Percentiles rank a stretch among this genome's conserved stretches.
Evolutionary conservation across 1,284 basidiomycete genomes (phyloP).

Genomic region (Athelia psychrophila): DNA sequence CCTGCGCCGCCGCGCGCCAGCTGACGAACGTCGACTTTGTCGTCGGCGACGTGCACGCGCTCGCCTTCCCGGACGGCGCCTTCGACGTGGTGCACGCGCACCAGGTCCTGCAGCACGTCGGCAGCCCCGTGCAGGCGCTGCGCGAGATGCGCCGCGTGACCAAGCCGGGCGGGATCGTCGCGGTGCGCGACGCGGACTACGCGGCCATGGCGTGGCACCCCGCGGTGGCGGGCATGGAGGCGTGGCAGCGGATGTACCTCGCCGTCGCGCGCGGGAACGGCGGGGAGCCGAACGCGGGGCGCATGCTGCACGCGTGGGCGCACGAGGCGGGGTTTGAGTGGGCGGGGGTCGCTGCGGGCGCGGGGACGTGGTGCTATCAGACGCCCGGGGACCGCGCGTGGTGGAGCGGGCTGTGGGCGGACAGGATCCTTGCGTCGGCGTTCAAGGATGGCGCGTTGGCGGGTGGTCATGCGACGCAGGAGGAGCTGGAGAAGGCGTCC

Average conservation of each 20-base stretch:
- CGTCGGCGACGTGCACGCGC: conserved; percentile 28
- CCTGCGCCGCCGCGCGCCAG: conserved; percentile 15
- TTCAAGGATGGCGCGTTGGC: conserved; percentile 26
- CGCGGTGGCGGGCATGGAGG: conserved; percentile 15
- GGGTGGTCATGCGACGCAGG: conserved; percentile 22
- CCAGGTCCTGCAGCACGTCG: conserved; percentile 42
- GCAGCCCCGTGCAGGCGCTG: conserved; percentile 34
- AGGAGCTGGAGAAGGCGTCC: conserved; percentile 21
- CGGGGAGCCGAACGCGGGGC: conserved; percentile 21
- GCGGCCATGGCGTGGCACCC: conserved; percentile 28
- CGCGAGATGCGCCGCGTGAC: conserved; percentile 42
- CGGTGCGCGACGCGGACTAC: conserved; percentile 32
- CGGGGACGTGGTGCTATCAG: conserved; percentile 32
- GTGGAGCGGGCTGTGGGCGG: conserved; percentile 34
- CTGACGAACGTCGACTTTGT: conserved; percentile 31
- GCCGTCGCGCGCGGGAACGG: conserved; percentile 15
- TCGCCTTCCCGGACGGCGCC: conserved; percentile 27
- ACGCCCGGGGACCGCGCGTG: conserved; percentile 30
- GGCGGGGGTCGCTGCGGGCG: conserved; percentile 20
- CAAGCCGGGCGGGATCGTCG: conserved; percentile 39
- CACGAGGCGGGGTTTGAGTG: conserved; percentile 21
- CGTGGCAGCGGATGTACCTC: conserved; percentile 15
- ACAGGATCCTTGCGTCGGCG: conserved; percentile 26
- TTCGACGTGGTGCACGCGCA: conserved; percentile 45
- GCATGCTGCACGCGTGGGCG: conserved; percentile 22